These are phyloP conservation scores for Mycena crocata DNA, from an alignment of 768 basidiomycete species.

Conservation along the genomic window DNA sequence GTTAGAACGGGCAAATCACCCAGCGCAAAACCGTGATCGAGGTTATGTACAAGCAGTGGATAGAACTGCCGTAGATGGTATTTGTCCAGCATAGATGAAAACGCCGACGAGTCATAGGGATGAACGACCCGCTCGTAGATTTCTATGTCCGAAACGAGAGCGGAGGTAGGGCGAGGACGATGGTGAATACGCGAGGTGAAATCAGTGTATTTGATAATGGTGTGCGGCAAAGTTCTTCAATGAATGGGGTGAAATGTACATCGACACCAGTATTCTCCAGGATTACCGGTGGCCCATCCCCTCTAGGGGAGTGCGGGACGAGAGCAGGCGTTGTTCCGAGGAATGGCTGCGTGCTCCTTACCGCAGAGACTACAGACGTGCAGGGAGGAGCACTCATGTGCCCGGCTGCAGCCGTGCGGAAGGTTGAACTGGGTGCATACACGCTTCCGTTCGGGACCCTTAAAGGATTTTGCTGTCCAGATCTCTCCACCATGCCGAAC, in stretches of 20 bases:
- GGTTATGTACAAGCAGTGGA: not conserved
- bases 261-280: too few species aligned
- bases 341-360: not conserved
- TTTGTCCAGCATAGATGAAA: not conserved
- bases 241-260: not conserved
- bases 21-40: not conserved
- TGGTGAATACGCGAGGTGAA: not conserved
- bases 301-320: not conserved
- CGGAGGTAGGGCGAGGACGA: not conserved
- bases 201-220: not conserved
- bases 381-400: not conserved
- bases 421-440: slow-evolving; percentile 41
- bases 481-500: not conserved
- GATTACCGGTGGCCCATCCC: too few species aligned
- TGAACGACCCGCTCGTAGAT: not conserved
- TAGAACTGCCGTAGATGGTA: not conserved
- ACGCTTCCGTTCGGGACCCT: slow-evolving; percentile 15
- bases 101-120: not conserved
- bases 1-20: not conserved
- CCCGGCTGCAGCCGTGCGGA: not conserved
- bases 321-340: not conserved
- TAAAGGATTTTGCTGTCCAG: slow-evolving; percentile 20
- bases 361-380: not conserved
- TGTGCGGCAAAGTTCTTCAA: not conserved
- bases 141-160: not conserved